Percentiles rank a stretch among this genome's conserved stretches.
phyloP scores from a whole-genome alignment of 768 basidiomycete species.

The Tephrocybe rancida region DNA sequence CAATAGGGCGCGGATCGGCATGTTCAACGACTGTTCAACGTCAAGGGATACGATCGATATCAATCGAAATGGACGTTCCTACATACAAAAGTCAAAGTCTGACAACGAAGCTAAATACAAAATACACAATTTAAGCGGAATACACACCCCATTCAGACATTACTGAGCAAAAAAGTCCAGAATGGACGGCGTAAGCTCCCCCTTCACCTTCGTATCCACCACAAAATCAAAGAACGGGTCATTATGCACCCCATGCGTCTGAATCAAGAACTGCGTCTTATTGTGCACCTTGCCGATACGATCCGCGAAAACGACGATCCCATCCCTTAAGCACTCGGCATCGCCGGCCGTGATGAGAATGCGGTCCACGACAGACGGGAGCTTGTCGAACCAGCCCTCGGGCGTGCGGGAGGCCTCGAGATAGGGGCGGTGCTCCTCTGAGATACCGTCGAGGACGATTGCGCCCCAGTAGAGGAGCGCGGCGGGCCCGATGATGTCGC shows the following conservation, averaged over 20 bases:
- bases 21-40: too few species aligned
- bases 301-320: slow-evolving; percentile 27
- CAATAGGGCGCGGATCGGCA: too few species aligned
- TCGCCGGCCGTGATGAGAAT: slow-evolving; percentile 38
- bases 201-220: slow-evolving; percentile 17
- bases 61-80: too few species aligned
- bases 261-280: slow-evolving; percentile 24
- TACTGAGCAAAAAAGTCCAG: slow-evolving; percentile 20
- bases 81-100: too few species aligned
- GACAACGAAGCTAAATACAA: too few species aligned
- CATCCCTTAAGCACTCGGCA: slow-evolving; percentile 35
- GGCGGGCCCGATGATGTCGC: slow-evolving; percentile 20
- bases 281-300: slow-evolving; percentile 21
- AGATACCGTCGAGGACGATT: slow-evolving; percentile 17
- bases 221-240: slow-evolving; percentile 36
- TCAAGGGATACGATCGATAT: too few species aligned
- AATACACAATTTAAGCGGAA: too few species aligned
- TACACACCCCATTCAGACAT: too few species aligned
- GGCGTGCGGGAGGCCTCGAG: slow-evolving; percentile 32
- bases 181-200: slow-evolving; percentile 24
- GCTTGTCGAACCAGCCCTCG: slow-evolving; percentile 33
- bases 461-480: slow-evolving; percentile 17
- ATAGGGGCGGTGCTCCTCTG: slow-evolving; percentile 27
- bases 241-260: slow-evolving; percentile 37
- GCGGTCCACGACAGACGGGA: slow-evolving; percentile 30